Conservation (phyloP, 495 filamentous ascomycete species). For the Stereocaulon alpinum region DNA sequence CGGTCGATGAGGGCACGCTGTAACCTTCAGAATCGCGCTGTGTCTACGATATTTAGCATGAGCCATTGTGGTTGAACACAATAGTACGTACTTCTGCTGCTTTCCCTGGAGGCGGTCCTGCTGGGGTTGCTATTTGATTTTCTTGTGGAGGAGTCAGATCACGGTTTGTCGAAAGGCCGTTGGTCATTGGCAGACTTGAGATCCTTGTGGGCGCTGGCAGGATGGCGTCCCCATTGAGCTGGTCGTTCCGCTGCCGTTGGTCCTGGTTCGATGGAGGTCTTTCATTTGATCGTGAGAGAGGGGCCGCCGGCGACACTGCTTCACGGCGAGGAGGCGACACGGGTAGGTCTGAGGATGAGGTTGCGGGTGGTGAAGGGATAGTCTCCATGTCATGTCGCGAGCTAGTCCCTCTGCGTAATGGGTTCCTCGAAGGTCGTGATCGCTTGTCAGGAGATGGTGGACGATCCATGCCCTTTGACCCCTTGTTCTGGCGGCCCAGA, state of each 20-base stretch:
- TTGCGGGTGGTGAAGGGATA: conserved; percentile 25
- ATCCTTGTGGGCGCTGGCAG: conserved; percentile 23
- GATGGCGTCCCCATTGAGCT: conserved; percentile 21
- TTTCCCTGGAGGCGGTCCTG: conserved; percentile 19
- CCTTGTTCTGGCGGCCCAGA: conserved; percentile 47
- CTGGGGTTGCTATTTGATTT: conserved; percentile 22
- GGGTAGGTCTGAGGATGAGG: conserved; percentile 17
- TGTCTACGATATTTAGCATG: conserved; percentile 25
- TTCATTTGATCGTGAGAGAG: conserved; percentile 7
- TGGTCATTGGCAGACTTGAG: conserved; percentile 26
- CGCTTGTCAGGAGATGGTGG: conserved; percentile 40
- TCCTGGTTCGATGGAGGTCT: conserved; percentile 20
- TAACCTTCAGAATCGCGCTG: conserved; percentile 53
- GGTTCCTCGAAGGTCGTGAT: conserved; percentile 21
- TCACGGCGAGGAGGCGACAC: conserved; percentile 13
- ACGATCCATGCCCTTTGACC: conserved; percentile 28
- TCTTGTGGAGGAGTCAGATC: conserved; percentile 23
- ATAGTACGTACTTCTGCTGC: conserved; percentile 12
- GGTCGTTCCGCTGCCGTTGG: conserved; percentile 19
- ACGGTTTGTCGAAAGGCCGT: conserved; percentile 17
- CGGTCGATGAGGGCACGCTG: conserved; percentile 52
- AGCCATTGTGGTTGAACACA: no score
- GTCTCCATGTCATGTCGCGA: conserved; percentile 24
- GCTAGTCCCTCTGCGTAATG: conserved; percentile 22
- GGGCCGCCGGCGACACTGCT: not conserved